These are phyloP conservation scores for Fusarium siculi DNA, from an alignment of 2,329 filamentous ascomycete species.

Conservation along the genomic window DNA sequence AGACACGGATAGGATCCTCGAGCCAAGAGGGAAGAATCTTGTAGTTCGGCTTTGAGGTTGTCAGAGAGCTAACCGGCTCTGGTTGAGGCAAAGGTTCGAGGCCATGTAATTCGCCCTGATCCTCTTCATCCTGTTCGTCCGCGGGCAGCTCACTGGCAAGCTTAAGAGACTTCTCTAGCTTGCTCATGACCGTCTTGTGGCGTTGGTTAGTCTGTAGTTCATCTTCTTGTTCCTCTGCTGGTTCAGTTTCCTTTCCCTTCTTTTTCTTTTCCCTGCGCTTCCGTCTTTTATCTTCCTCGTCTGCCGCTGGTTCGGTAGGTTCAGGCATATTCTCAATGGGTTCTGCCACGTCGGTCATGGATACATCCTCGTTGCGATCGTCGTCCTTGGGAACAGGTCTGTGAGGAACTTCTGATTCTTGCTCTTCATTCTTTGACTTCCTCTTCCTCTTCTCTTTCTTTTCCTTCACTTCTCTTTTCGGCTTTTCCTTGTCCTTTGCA, in stretches of 20 bases:
- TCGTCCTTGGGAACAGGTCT: slow-evolving; percentile 1
- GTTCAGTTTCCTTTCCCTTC: slow-evolving; percentile 40
- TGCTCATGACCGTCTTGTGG: slow-evolving; percentile 65
- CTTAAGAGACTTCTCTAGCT: slow-evolving; percentile 65
- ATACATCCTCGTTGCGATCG: slow-evolving; percentile 35
- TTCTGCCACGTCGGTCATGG: slow-evolving; percentile 37
- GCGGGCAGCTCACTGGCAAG: slow-evolving; percentile 56
- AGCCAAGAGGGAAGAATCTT: slow-evolving; percentile 86
- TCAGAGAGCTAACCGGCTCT: slow-evolving; percentile 63
- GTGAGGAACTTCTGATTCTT: slow-evolving; percentile 19
- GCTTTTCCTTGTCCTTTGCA: slow-evolving; percentile 38
- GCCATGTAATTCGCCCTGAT: slow-evolving; percentile 68
- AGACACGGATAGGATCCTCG: slow-evolving; percentile 76
- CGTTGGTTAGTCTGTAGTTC: slow-evolving; percentile 47
- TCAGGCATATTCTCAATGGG: not conserved
- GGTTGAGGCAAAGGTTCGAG: slow-evolving; percentile 87
- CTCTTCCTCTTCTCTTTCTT: slow-evolving; percentile 21
- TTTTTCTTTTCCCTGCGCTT: slow-evolving; percentile 49
- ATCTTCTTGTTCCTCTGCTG: slow-evolving; percentile 39
- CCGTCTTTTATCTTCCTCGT: slow-evolving; percentile 23
- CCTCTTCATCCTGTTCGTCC: slow-evolving; percentile 47
- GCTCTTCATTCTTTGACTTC: slow-evolving; percentile 15
- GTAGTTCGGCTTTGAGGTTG: slow-evolving; percentile 71
- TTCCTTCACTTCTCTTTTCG: slow-evolving; percentile 20
- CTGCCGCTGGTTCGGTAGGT: not conserved